A percentile compares a stretch with the other conserved stretches of the same genome.
Conservation (phyloP, 2,329 filamentous ascomycete genomes). For the Periconia macrospinosa region DNA sequence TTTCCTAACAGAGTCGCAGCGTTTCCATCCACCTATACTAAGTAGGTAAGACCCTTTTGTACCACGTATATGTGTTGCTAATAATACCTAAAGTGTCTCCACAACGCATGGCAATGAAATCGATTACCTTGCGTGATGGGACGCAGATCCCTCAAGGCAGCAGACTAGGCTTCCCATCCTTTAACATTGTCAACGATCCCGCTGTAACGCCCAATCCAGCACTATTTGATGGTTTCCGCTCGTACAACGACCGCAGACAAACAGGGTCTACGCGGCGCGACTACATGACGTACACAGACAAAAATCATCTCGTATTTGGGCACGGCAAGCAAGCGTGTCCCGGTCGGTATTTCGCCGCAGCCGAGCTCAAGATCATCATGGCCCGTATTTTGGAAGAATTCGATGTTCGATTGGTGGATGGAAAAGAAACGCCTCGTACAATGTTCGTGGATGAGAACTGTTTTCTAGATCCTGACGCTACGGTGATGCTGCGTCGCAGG, state of each 20-base stretch:
- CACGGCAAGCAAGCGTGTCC: slow-evolving; percentile 17
- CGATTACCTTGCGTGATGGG: slow-evolving; percentile 14
- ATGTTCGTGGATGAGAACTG: slow-evolving; percentile 6
- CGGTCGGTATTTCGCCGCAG: slow-evolving; percentile 11
- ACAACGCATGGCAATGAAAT: slow-evolving; percentile 6
- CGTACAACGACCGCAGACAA: slow-evolving; percentile 8
- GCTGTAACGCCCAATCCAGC: slow-evolving; percentile 1
- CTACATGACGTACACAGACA: slow-evolving; percentile 3
- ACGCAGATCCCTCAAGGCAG: slow-evolving; percentile 10
- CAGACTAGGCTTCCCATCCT: slow-evolving; percentile 8
- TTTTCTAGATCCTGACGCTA: slow-evolving; percentile 6
- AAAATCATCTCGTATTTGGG: slow-evolving; percentile 11
- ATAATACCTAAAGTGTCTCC: slow-evolving; percentile 1
- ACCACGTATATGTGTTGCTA: neutral
- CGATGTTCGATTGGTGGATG: slow-evolving; percentile 4
- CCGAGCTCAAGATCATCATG: slow-evolving; percentile 12
- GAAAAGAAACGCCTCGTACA: slow-evolving; percentile 2
- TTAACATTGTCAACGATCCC: slow-evolving; percentile 7
- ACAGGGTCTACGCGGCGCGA: slow-evolving; percentile 5
- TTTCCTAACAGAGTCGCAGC: slow-evolving; percentile 11
- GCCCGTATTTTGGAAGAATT: slow-evolving; percentile 4
- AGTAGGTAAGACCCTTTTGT: slow-evolving; percentile 1
- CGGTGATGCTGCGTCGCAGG: neutral
- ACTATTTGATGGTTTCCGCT: slow-evolving; percentile 14
- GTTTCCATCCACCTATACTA: slow-evolving; percentile 13